A percentile compares a stretch with the other conserved stretches of the same genome.
Conservation (phyloP, 768 basidiomycete species). For the Crepidotus variabilis region DNA sequence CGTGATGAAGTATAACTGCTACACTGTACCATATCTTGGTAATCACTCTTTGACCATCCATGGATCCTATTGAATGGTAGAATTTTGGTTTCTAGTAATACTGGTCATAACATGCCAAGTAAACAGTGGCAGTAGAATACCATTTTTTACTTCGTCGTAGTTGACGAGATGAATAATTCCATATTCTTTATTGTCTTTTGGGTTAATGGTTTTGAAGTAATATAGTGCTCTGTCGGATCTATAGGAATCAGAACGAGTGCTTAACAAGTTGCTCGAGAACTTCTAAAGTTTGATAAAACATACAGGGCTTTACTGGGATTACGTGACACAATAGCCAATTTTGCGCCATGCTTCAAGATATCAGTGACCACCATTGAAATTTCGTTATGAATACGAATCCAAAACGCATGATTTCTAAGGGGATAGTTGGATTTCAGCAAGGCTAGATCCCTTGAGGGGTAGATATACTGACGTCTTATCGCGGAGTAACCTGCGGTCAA, state of each 20-base stretch:
- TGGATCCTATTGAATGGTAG: background rate
- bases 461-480: background rate
- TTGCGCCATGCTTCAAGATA: conserved; percentile 1
- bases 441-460: no score
- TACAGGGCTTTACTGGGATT: conserved; percentile 2
- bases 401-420: background rate
- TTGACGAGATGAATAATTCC: background rate
- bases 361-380: background rate
- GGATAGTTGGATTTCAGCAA: no score
- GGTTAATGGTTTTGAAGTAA: background rate
- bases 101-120: background rate
- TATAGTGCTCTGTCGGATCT: background rate
- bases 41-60: background rate
- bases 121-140: background rate
- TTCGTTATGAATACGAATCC: background rate
- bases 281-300: background rate
- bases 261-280: background rate
- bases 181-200: background rate
- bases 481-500: background rate
- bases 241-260: background rate
- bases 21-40: background rate
- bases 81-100: background rate
- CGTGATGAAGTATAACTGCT: no score
- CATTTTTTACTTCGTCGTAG: background rate
- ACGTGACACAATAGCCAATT: background rate